Evolutionary conservation across 768 basidiomycete genomes (phyloP), one percentile per base, ranked within the genome.

Genomic region (Rhizopogon vesiculosus): DNA sequence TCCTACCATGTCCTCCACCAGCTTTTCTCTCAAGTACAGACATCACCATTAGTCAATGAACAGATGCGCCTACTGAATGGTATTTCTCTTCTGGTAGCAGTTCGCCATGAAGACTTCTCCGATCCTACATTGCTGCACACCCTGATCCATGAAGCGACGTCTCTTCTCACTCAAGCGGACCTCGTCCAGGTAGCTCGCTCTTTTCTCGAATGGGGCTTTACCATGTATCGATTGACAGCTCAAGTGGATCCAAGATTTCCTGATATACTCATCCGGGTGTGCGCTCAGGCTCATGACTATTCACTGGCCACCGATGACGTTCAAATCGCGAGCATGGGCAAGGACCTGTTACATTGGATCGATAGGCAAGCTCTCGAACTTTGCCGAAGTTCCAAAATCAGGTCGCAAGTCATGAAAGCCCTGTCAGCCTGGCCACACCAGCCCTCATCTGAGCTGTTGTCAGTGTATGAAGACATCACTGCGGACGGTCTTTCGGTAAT

Each of bases 1-100:
- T 83, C 85, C 5, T 94, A 91, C 66, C 91, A 94, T 57, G 79
- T 91, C 53, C 67, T 92, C 28, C 86, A 88, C 56, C 80, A 82
- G 50, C 76, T 96, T 13, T 83, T 95, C 59, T 77, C 84, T 5
- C 77, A 78, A 41, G 72, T 93, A 8, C 81, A 89, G 56, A 67
- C 71, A 9, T 82, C 84, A 0, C 86, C 86, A 18, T 77, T 97
- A 40, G 79, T 96, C 58, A 90, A 91, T 66, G 92, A 96, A 66
- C 91, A 95, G 65, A 69, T 84, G 41, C 84, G 95, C 12, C 72
- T 86, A 29, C 64, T 94, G 41, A 86, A 91, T 54, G 80, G 83
- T 2, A 71, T 96, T 44, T 83, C 82, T 28, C 69, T 98, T 29
- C 86, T 91, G 79, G 76, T 93, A 44, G 78, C 93, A 3, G 77